Evolutionary conservation across 345 rosid genomes (phyloP).

Genomic region (Sonneratia alba): DNA sequence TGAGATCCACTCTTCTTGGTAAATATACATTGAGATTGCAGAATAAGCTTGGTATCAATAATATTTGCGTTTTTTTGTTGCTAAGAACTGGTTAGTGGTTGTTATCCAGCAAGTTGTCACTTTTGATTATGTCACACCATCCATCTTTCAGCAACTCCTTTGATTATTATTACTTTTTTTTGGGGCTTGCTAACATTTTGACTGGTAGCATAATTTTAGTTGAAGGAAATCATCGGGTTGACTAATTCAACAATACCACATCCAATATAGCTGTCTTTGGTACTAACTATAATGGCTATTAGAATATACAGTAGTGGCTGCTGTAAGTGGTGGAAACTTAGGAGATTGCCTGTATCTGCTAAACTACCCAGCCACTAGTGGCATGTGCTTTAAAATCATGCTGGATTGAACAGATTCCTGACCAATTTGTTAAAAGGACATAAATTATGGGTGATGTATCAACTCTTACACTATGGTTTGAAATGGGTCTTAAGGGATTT

Average conservation of each 20-base stretch:
- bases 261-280: not conserved
- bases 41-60: not conserved
- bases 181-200: not conserved
- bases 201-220: not conserved
- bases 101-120: not conserved
- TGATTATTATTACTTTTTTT: not conserved
- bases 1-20: not conserved
- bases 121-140: not conserved
- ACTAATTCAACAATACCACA: not conserved
- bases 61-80: not conserved
- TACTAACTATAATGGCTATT: not conserved
- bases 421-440: not conserved
- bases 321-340: not conserved
- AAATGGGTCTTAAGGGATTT: not conserved
- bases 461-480: not conserved
- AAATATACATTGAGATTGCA: not conserved
- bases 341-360: not conserved
- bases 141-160: not conserved
- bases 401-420: not conserved
- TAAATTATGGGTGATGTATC: not conserved
- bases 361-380: not conserved
- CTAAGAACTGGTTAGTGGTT: not conserved
- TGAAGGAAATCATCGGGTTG: not conserved
- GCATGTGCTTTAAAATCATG: not conserved
- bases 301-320: not conserved